A percentile compares a stretch with the other conserved stretches of the same genome.
phyloP scores from a whole-genome alignment of 345 rosid species.

The Pistacia vera region DNA sequence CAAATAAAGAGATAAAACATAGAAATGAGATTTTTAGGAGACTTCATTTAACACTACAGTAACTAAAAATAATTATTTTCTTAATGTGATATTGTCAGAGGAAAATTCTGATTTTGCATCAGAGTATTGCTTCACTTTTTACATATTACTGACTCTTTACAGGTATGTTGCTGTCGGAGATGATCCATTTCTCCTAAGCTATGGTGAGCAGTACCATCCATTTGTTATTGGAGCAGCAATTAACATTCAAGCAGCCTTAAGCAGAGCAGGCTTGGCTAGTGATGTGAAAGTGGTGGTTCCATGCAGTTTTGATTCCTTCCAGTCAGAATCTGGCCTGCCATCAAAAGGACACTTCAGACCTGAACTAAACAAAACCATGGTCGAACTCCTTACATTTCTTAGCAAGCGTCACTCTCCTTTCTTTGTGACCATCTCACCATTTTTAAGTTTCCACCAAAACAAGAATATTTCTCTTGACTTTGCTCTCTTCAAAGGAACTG shows the following conservation, averaged over 20 bases:
- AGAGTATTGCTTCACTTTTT: background rate
- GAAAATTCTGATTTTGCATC: background rate
- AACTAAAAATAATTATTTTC: slow-evolving; percentile 4
- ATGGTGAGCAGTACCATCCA: slow-evolving; percentile 71
- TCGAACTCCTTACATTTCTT: slow-evolving; percentile 74
- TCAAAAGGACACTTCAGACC: slow-evolving; percentile 81
- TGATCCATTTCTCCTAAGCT: slow-evolving; percentile 71
- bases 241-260: slow-evolving; percentile 75
- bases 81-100: background rate
- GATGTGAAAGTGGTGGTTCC: slow-evolving; percentile 87
- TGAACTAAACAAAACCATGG: slow-evolving; percentile 84
- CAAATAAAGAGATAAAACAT: background rate
- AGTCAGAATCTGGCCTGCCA: slow-evolving; percentile 63
- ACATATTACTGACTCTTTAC: slow-evolving; percentile 17
- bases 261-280: slow-evolving; percentile 60
- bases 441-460: slow-evolving; percentile 54
- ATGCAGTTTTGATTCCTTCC: slow-evolving; percentile 68
- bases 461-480: slow-evolving; percentile 75
- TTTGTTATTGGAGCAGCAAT: slow-evolving; percentile 77
- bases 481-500: slow-evolving; percentile 65
- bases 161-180: slow-evolving; percentile 89
- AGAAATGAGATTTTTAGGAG: background rate
- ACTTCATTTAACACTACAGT: background rate
- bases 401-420: slow-evolving; percentile 69
- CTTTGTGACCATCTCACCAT: slow-evolving; percentile 73